Percentiles rank a stretch among this genome's conserved stretches.
Evolutionary conservation across 805 yeast genomes (phyloP).

Genomic region (Metschnikowia cerradonensis): DNA sequence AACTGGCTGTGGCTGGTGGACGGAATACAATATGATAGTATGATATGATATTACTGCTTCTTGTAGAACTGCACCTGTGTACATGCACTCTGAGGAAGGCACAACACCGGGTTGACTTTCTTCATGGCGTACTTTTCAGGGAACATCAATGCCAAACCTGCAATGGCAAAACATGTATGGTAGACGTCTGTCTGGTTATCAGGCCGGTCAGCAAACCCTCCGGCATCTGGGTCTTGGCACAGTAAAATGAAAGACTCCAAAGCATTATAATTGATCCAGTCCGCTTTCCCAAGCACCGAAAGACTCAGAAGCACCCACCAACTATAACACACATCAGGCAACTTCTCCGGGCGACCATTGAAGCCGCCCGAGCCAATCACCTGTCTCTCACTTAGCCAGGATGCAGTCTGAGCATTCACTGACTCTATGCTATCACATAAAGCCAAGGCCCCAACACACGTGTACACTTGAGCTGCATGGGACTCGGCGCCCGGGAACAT

Average conservation of each 20-base stretch:
- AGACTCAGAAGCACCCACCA: slow-evolving; percentile 94
- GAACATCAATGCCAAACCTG: slow-evolving; percentile 79
- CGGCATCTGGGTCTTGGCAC: slow-evolving; percentile 73
- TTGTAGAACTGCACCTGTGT: slow-evolving; percentile 20
- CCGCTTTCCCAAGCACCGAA: slow-evolving; percentile 57
- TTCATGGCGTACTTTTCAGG: slow-evolving; percentile 46
- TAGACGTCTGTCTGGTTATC: slow-evolving; percentile 90
- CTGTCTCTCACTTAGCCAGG: slow-evolving; percentile 94
- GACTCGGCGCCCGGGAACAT: slow-evolving; percentile 91
- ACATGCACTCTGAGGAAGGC: slow-evolving; percentile 62
- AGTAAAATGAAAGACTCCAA: slow-evolving; percentile 63
- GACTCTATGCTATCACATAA: slow-evolving; percentile 12
- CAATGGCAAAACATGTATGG: slow-evolving; percentile 86
- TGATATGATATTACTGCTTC: background rate
- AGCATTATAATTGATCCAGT: slow-evolving; percentile 72
- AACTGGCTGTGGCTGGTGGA: background rate
- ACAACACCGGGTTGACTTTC: slow-evolving; percentile 80
- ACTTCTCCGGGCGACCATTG: slow-evolving; percentile 92
- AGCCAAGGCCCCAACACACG: slow-evolving; percentile 78
- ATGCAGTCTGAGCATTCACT: slow-evolving; percentile 59
- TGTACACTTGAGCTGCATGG: slow-evolving; percentile 89
- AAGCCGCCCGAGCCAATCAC: slow-evolving; percentile 75
- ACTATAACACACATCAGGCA: slow-evolving; percentile 96
- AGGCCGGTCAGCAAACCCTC: slow-evolving; percentile 91
- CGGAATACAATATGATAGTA: background rate